Evolutionary conservation across 805 yeast species (phyloP).

Genomic region (Saturnispora serradocipensis): DNA sequence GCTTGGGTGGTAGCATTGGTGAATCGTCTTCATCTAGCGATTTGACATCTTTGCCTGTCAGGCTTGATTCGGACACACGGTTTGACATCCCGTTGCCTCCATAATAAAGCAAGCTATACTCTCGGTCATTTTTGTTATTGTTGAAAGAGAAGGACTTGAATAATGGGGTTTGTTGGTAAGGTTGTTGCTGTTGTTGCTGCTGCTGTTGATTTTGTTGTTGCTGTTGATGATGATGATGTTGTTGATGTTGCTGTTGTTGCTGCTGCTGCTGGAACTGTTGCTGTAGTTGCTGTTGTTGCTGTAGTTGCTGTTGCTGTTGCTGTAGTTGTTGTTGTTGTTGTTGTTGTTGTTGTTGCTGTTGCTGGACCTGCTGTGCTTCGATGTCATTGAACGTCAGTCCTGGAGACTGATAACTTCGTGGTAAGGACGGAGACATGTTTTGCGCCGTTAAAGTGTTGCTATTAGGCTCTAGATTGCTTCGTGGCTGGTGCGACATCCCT

Average conservation of each 20-base stretch:
- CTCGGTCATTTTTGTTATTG: slow-evolving; percentile 1
- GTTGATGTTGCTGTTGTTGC: neutral
- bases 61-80: slow-evolving; percentile 10
- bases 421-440: neutral
- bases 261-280: neutral
- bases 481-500: neutral
- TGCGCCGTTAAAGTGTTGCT: neutral
- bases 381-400: neutral
- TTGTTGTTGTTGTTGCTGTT: neutral
- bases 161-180: neutral
- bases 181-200: neutral
- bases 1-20: slow-evolving; percentile 4
- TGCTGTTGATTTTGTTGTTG: neutral
- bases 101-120: neutral
- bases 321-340: neutral
- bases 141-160: slow-evolving; percentile 4
- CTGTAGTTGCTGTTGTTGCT: neutral
- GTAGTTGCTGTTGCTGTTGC: neutral
- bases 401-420: neutral
- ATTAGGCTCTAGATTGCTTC: neutral
- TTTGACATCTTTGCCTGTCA: neutral
- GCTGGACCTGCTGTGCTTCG: neutral
- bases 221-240: neutral
- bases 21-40: neutral
- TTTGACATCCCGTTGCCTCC: neutral